Conservation (phyloP, 1,284 basidiomycete species). For the Pseudozyma tsukubaensis region DNA sequence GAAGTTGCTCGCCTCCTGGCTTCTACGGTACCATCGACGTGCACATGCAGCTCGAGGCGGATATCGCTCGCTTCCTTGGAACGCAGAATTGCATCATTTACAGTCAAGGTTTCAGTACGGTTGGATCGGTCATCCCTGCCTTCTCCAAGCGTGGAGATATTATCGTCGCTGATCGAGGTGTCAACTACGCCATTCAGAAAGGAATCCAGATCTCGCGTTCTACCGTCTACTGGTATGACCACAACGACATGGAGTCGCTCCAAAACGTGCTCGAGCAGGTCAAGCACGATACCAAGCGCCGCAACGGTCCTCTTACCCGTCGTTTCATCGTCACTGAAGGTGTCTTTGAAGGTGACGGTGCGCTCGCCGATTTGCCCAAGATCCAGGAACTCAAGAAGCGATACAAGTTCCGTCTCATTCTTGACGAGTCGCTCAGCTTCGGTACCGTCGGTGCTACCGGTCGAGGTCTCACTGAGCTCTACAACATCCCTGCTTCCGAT, state of each 20-base stretch:
- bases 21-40: slow-evolving; percentile 98
- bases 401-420: slow-evolving; percentile 93
- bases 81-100: slow-evolving; percentile 91
- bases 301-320: slow-evolving; percentile 82
- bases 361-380: slow-evolving; percentile 88
- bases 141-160: slow-evolving; percentile 98
- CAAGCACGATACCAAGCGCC: slow-evolving; percentile 87
- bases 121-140: slow-evolving; percentile 93
- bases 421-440: slow-evolving; percentile 94
- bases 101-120: slow-evolving; percentile 91
- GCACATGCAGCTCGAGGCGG: slow-evolving; percentile 86
- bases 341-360: slow-evolving; percentile 93
- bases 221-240: slow-evolving; percentile 91
- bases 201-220: slow-evolving; percentile 96
- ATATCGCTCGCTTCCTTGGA: slow-evolving; percentile 90
- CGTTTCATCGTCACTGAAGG: slow-evolving; percentile 98
- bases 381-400: slow-evolving; percentile 93
- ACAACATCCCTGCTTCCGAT: slow-evolving; percentile 79
- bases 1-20: slow-evolving; percentile 94
- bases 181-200: slow-evolving; percentile 95
- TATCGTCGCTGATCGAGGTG: slow-evolving; percentile 94
- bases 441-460: slow-evolving; percentile 92
- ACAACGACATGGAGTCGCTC: slow-evolving; percentile 90
- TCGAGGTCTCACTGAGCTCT: slow-evolving; percentile 91
- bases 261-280: slow-evolving; percentile 86